These are phyloP conservation scores for Porodaedalea pini DNA, from an alignment of 1,284 basidiomycete species.

Conservation along the genomic window DNA sequence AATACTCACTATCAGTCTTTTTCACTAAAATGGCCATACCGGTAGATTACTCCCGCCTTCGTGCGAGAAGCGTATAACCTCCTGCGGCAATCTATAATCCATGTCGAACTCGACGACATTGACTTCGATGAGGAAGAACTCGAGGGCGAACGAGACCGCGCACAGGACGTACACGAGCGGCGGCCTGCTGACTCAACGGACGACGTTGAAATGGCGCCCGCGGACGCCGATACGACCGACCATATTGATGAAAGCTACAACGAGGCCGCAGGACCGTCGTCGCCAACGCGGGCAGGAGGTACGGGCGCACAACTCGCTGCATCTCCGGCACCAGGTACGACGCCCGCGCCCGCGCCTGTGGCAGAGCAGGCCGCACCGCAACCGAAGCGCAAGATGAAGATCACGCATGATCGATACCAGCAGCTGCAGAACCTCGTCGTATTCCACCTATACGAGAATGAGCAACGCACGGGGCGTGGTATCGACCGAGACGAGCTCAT, in stretches of 20 bases:
- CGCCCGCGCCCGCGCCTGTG: constrained; percentile 32
- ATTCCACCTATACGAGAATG: constrained; percentile 75
- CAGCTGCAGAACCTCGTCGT: constrained; percentile 87
- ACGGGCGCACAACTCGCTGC: constrained; percentile 32
- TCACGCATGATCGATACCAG: constrained; percentile 95
- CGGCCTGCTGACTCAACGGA: constrained; percentile 28
- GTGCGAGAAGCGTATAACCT: constrained; percentile 95
- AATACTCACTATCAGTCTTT: background rate
- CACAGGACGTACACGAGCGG: constrained; percentile 23
- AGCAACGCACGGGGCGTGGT: constrained; percentile 74
- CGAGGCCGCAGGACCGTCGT: constrained; percentile 33
- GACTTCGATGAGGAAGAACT: constrained; percentile 94
- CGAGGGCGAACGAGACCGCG: constrained; percentile 48
- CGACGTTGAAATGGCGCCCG: constrained; percentile 63
- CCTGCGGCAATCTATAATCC: constrained; percentile 95
- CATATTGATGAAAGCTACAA: constrained; percentile 51
- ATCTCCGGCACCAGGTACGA: constrained; percentile 39
- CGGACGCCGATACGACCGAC: constrained; percentile 55
- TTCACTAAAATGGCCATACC: background rate
- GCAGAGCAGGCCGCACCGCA: constrained; percentile 11
- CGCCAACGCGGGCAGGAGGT: constrained; percentile 27
- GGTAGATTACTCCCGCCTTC: constrained; percentile 84
- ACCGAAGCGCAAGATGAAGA: constrained; percentile 77
- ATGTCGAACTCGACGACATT: constrained; percentile 98
- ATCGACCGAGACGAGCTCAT: constrained; percentile 87